These are phyloP conservation scores for Trichoderma semiorbis DNA, from an alignment of 2,329 filamentous ascomycete species.

Conservation along the genomic window DNA sequence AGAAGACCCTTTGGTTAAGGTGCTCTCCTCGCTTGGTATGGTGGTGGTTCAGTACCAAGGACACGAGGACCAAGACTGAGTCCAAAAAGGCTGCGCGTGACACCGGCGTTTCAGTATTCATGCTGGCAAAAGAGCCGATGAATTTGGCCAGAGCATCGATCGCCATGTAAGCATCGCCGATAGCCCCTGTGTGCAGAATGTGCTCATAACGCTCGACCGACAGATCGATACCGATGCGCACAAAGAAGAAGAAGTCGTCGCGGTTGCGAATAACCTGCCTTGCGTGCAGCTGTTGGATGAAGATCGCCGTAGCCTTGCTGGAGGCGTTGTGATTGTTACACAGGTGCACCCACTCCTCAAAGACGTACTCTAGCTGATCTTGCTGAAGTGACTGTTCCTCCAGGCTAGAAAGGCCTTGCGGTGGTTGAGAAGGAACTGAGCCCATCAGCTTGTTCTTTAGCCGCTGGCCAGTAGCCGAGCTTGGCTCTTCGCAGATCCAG, in stretches of 20 bases:
- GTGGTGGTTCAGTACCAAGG: constrained; percentile 81
- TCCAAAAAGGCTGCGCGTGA: constrained; percentile 71
- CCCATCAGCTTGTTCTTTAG: constrained; percentile 62
- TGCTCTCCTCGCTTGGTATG: constrained; percentile 74
- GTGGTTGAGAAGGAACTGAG: constrained; percentile 38
- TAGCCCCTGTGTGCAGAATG: constrained; percentile 57
- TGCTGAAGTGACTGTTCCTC: constrained; percentile 58
- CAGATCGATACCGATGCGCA: constrained; percentile 76
- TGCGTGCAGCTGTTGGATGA: constrained; percentile 79
- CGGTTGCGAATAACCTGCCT: constrained; percentile 67
- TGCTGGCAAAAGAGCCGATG: constrained; percentile 70
- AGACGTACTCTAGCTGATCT: constrained; percentile 90
- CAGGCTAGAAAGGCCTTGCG: constrained; percentile 47
- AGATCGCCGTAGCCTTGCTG: constrained; percentile 68
- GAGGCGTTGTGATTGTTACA: constrained; percentile 73
- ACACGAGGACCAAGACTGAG: constrained; percentile 71
- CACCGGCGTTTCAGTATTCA: constrained; percentile 62
- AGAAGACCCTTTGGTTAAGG: constrained; percentile 87
- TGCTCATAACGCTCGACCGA: constrained; percentile 77
- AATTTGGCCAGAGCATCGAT: constrained; percentile 82
- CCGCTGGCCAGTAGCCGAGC: constrained; percentile 60
- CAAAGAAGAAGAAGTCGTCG: constrained; percentile 75
- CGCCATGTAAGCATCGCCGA: constrained; percentile 54
- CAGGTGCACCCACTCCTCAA: constrained; percentile 90
- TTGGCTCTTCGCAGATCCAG: constrained; percentile 74